Evolutionary conservation across 2,329 filamentous ascomycete genomes (phyloP).

Genomic region (Arthrinium puccinioides): DNA sequence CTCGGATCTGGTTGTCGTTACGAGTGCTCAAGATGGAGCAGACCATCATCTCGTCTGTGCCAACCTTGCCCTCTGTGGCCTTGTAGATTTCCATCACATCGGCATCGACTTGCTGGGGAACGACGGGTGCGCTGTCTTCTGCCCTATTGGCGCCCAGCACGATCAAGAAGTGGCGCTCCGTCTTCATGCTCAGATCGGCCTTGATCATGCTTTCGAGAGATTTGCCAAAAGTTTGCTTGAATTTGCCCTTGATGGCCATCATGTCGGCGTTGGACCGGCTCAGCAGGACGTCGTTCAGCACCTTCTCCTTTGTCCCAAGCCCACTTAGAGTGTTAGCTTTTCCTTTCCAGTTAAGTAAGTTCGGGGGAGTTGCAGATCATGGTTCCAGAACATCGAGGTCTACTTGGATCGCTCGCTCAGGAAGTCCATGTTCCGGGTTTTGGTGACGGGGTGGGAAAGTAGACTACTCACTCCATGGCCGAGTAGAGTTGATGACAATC

Average conservation of each 20-base stretch:
- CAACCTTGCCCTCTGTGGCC: conserved; percentile 65
- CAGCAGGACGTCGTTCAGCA: conserved; percentile 82
- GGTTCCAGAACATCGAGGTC: no score
- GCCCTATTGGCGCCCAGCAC: conserved; percentile 66
- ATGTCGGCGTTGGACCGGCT: conserved; percentile 82
- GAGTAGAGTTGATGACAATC: conserved; percentile 66
- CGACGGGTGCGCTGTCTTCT: conserved; percentile 70
- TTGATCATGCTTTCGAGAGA: conserved; percentile 66
- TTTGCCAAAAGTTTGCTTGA: conserved; percentile 58
- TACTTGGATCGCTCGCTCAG: no score
- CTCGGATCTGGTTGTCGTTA: conserved; percentile 77
- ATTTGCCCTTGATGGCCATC: conserved; percentile 74
- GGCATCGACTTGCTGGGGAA: conserved; percentile 64
- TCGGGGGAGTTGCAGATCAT: no score
- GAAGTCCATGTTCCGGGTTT: no score
- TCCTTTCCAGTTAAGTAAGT: no score
- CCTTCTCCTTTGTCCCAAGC: conserved; percentile 74
- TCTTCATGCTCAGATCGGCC: conserved; percentile 78
- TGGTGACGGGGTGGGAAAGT: no score
- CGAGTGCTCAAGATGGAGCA: conserved; percentile 70
- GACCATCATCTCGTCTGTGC: conserved; percentile 69
- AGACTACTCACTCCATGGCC: conserved; percentile 66
- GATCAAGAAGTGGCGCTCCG: conserved; percentile 76
- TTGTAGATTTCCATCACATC: conserved; percentile 72
- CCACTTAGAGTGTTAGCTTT: no score